These are phyloP conservation scores for Leishmania turanica DNA, from an alignment of 208 protist species.

Conservation along the genomic window DNA sequence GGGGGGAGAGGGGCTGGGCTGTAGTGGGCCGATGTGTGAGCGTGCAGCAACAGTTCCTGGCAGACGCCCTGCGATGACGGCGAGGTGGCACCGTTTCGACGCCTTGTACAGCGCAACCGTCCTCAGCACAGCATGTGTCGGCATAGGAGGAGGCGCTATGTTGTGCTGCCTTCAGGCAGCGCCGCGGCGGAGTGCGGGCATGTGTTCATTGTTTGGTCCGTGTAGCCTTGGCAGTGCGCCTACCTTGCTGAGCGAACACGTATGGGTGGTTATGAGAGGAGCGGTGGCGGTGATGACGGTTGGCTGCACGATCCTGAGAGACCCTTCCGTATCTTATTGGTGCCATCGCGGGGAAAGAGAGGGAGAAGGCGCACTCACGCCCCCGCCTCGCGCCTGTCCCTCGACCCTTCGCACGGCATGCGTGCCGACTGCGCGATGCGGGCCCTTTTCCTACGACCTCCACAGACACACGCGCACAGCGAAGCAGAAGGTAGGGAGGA, in stretches of 20 bases:
- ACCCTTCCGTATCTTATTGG: background rate
- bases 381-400: background rate
- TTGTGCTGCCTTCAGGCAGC: background rate
- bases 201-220: background rate
- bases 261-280: background rate
- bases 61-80: background rate
- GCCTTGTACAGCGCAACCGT: background rate
- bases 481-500: background rate
- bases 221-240: background rate
- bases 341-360: background rate
- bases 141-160: background rate
- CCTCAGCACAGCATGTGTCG: background rate
- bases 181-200: background rate
- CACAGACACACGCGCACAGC: background rate
- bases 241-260: background rate
- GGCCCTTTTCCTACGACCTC: background rate
- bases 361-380: background rate
- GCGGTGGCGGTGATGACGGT: background rate
- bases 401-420: background rate
- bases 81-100: background rate
- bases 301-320: background rate
- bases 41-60: background rate
- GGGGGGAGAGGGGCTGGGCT: background rate
- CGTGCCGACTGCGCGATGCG: background rate
- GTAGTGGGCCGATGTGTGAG: background rate